Evolutionary conservation across 2,329 filamentous ascomycete species (phyloP).

Genomic region (Talaromyces albobiverticillius): DNA sequence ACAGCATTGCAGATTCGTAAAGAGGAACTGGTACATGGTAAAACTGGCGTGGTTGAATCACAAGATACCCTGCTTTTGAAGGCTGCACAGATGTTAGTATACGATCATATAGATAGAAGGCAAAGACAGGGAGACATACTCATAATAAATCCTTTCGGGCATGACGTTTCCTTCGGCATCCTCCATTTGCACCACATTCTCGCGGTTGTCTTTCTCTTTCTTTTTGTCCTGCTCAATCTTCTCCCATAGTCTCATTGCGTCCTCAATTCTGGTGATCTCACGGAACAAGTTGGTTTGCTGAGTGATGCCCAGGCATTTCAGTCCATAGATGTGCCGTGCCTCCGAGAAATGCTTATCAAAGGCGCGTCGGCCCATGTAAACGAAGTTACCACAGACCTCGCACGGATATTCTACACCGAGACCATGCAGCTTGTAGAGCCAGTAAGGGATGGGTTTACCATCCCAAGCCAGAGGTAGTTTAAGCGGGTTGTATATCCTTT

Average conservation of each 20-base stretch:
- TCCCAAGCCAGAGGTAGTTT: conserved; percentile 97
- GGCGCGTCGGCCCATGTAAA: conserved; percentile 95
- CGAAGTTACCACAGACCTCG: conserved; percentile 96
- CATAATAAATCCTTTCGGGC: conserved; percentile 97
- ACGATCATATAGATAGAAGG: background rate
- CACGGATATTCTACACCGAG: conserved; percentile 92
- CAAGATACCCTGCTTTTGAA: conserved; percentile 86
- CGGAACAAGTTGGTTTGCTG: conserved; percentile 81
- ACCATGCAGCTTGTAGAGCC: conserved; percentile 96
- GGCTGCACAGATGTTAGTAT: conserved; percentile 34
- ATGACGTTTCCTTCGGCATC: conserved; percentile 97
- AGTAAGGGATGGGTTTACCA: conserved; percentile 97
- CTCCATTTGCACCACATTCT: conserved; percentile 96
- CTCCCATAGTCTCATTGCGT: conserved; percentile 85
- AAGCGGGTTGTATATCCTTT: conserved; percentile 93
- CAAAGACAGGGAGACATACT: conserved; percentile 43
- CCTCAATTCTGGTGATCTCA: conserved; percentile 89
- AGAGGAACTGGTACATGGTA: background rate
- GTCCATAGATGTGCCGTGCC: conserved; percentile 83
- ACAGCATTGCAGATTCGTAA: background rate
- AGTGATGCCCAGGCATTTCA: conserved; percentile 91
- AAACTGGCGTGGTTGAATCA: conserved; percentile 36
- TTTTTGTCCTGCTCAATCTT: conserved; percentile 87
- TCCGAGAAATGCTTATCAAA: conserved; percentile 99
- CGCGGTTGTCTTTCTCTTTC: conserved; percentile 70